Percentiles rank a stretch among this genome's conserved stretches.
Evolutionary conservation across 345 rosid genomes (phyloP).

Genomic region (Salix caprea): DNA sequence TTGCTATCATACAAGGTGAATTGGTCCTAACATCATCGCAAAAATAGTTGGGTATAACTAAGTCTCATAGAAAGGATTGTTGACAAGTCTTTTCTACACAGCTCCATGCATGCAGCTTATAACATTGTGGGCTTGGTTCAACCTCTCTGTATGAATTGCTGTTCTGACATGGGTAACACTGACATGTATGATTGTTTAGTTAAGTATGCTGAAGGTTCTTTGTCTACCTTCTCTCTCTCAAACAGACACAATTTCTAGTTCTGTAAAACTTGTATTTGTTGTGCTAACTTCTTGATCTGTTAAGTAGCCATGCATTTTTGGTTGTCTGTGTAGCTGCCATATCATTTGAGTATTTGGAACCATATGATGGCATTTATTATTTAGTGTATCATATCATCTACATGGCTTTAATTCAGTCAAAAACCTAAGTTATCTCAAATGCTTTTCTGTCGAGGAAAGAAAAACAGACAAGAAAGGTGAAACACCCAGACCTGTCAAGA

Average conservation of each 20-base stretch:
- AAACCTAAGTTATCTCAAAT: neutral
- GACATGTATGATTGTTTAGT: neutral
- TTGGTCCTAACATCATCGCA: neutral
- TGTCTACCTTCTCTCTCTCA: neutral
- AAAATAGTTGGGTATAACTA: neutral
- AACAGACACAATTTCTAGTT: neutral
- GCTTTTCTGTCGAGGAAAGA: neutral
- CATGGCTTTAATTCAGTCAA: too few species aligned
- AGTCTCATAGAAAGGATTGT: neutral
- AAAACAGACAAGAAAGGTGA: too few species aligned
- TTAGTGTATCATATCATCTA: neutral
- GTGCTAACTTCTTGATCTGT: neutral
- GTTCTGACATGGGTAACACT: neutral
- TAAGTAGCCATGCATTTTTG: neutral
- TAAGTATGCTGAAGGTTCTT: neutral
- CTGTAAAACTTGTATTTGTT: neutral
- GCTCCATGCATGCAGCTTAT: neutral
- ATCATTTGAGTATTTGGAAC: neutral
- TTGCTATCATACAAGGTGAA: neutral
- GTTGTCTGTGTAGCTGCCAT: neutral
- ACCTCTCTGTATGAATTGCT: neutral
- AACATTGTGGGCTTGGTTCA: neutral
- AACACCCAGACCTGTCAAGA: neutral
- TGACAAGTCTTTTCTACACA: neutral
- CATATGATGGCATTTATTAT: neutral